Conservation (phyloP, 139 green algal species). For the Haematococcus sp. region DNA sequence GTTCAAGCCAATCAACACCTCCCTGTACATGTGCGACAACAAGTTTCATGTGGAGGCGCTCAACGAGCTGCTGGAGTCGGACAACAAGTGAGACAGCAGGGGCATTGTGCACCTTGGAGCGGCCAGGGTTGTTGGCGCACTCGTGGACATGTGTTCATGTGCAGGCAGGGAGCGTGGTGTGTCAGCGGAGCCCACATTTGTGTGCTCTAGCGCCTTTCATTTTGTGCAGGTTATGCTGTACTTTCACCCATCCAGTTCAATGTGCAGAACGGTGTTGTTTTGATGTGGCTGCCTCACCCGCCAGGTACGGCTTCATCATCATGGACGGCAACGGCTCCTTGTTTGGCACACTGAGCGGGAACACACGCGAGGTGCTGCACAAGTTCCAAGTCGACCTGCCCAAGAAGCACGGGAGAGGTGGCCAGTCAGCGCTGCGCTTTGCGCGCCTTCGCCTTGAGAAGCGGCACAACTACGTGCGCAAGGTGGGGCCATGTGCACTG, state of each 20-base stretch:
- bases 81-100: slow-evolving; percentile 68
- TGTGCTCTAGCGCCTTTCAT: too few species aligned
- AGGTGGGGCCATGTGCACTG: slow-evolving; percentile 50
- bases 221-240: too few species aligned
- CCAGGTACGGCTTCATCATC: slow-evolving; percentile 98
- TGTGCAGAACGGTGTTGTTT: too few species aligned
- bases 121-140: too few species aligned
- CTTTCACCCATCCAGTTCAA: too few species aligned
- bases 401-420: slow-evolving; percentile 98
- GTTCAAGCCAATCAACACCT: slow-evolving; percentile 99
- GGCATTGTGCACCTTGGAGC: too few species aligned
- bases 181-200: too few species aligned
- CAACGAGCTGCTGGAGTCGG: slow-evolving; percentile 90
- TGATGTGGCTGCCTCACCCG: neutral
- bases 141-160: too few species aligned
- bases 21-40: slow-evolving; percentile 99
- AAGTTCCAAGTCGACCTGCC: slow-evolving; percentile 97
- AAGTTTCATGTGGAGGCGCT: slow-evolving; percentile 99
- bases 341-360: slow-evolving; percentile 96
- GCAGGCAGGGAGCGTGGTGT: too few species aligned
- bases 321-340: slow-evolving; percentile 98
- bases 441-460: slow-evolving; percentile 97
- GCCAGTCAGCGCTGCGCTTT: slow-evolving; percentile 98
- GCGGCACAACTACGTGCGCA: slow-evolving; percentile 99
- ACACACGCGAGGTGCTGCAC: slow-evolving; percentile 94